These are phyloP conservation scores for Panicum virgatum DNA, from an alignment of 202 grass and related monocot species.

Conservation along the genomic window DNA sequence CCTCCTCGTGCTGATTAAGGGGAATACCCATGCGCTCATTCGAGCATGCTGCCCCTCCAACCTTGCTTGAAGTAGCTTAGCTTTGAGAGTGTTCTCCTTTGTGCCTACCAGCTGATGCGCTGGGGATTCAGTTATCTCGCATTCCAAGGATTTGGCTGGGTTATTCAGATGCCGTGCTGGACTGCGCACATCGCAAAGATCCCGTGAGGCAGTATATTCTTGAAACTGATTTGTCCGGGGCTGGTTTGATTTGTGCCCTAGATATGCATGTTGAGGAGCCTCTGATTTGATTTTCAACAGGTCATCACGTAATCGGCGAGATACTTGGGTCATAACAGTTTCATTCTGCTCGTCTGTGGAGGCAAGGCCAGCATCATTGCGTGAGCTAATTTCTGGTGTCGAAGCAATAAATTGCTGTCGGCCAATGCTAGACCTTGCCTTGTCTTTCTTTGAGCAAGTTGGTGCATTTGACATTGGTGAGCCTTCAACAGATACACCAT, in stretches of 20 bases:
- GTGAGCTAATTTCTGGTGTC: slow-evolving; percentile 31
- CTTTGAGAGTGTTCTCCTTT: slow-evolving; percentile 69
- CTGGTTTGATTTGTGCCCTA: slow-evolving; percentile 35
- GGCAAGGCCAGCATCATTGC: slow-evolving; percentile 15
- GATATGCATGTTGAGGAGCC: slow-evolving; percentile 47
- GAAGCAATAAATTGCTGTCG: slow-evolving; percentile 32
- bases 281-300: slow-evolving; percentile 51
- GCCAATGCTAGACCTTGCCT: slow-evolving; percentile 30
- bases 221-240: slow-evolving; percentile 30
- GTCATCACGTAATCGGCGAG: slow-evolving; percentile 43
- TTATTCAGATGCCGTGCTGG: slow-evolving; percentile 31
- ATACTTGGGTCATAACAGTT: slow-evolving; percentile 50
- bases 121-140: slow-evolving; percentile 50
- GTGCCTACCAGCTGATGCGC: slow-evolving; percentile 26
- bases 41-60: slow-evolving; percentile 81
- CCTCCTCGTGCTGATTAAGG: slow-evolving; percentile 42
- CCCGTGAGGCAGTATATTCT: slow-evolving; percentile 22
- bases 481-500: slow-evolving; percentile 31
- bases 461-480: slow-evolving; percentile 32
- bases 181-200: slow-evolving; percentile 40
- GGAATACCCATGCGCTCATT: slow-evolving; percentile 47
- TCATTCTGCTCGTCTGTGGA: slow-evolving; percentile 39
- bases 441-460: slow-evolving; percentile 28
- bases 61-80: slow-evolving; percentile 89
- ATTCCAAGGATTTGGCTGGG: not conserved